Base-by-base conservation (phyloP, 805 yeast species). In the Candida sithepensis region DNA sequence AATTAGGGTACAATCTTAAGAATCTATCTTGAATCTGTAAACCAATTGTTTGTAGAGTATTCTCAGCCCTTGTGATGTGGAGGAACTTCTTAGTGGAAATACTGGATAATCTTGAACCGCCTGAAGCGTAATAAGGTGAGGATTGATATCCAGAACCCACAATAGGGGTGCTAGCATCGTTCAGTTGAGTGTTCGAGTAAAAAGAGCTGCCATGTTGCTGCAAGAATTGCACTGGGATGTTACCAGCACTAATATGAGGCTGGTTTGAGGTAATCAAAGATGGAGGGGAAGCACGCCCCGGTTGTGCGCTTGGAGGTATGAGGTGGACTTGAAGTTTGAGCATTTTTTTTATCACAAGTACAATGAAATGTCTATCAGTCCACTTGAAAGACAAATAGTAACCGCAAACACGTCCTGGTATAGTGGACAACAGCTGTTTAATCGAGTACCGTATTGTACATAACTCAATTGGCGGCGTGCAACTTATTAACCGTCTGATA, bases 1-100 rank as follows among this genome's bases (percentile, higher is more conserved):
- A 82, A 20, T 72, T 72, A 0, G 94, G 94, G 53, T 88, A 88
- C 44, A 87, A 68, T 58, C 79, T 81, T 30, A 69, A 61, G 58
- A 81, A 84, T 49, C 88, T 73, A 6, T 61, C 63, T n/a, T 69
- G 60, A 20, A 87, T 74, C 46, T 82, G 88, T 4, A 69, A 64
- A 16, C 81, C 72, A 14, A 85, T 74, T 1, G 70, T 69, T 8
- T 69, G 64, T 38, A 88, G 63, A 1, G 77, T 61, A 45, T 74
- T 71, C 0, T 68, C 53, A 8, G 78, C 73, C 4, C 70, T 67
- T 0, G 89, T 80, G 46, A 88, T 71, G 58, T 84, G 88, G 19
- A 88, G 72, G 57, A 88, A 84, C 62, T 82, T 81, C 41, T 59
- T 65, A 5, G 55, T 50, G 13, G 51, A 20, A 39, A 5, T 21